Conservation (phyloP, 2,329 filamentous ascomycete genomes). For the Sodiomyces alkalinus region DNA sequence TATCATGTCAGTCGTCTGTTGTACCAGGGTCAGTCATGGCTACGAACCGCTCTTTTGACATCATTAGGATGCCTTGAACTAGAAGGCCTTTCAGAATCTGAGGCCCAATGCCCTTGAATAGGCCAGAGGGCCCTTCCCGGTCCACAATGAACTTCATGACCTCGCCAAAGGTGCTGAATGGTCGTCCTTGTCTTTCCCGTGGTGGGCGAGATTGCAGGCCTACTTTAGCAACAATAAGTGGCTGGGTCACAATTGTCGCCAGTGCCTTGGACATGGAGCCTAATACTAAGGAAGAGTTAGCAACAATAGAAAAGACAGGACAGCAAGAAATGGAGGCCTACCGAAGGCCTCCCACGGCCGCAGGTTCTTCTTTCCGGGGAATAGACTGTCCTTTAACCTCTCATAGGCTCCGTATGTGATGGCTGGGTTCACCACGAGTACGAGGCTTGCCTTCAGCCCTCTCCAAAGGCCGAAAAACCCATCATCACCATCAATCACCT, state of each 20-base stretch:
- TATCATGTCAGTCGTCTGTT: conserved; percentile 6
- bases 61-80: conserved; percentile 95
- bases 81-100: conserved; percentile 86
- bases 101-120: conserved; percentile 94
- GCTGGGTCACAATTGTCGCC: conserved; percentile 84
- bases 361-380: conserved; percentile 60
- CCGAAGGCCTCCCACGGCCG: conserved; percentile 80
- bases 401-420: conserved; percentile 98
- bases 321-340: conserved; percentile 49
- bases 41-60: conserved; percentile 84
- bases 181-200: conserved; percentile 67
- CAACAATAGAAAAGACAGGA: too few species aligned
- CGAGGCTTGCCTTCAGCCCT: conserved; percentile 87
- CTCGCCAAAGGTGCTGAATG: conserved; percentile 84
- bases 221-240: conserved; percentile 94
- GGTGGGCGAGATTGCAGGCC: conserved; percentile 89
- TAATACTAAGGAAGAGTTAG: conserved; percentile 43
- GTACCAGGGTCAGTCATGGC: background rate
- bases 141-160: conserved; percentile 91
- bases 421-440: conserved; percentile 87
- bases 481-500: conserved; percentile 83
- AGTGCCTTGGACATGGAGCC: conserved; percentile 86
- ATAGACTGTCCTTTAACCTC: conserved; percentile 62
- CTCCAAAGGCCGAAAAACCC: conserved; percentile 84
- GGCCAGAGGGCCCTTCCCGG: conserved; percentile 65